Evolutionary conservation across 73 alveolate genomes (phyloP).

Genomic region (Paramecium biaurelia): DNA sequence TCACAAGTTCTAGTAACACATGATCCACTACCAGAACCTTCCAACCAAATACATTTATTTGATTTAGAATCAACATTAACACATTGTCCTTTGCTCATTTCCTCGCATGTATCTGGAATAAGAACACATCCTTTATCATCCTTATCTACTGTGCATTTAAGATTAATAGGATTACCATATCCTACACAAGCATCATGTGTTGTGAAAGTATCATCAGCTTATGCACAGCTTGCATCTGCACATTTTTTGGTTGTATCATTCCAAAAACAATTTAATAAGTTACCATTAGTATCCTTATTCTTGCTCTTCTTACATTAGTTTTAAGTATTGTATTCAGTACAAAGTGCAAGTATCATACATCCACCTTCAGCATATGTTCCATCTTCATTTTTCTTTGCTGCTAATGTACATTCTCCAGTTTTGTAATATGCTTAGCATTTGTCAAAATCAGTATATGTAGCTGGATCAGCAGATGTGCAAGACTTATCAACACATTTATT

Average conservation of each 20-base stretch:
- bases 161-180: neutral
- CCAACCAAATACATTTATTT: neutral
- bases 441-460: neutral
- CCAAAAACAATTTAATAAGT: neutral
- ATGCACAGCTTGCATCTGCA: neutral
- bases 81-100: neutral
- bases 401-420: neutral
- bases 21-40: neutral
- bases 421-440: neutral
- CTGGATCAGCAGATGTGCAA: constrained; percentile 44
- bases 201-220: neutral
- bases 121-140: neutral
- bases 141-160: neutral
- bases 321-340: neutral
- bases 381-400: neutral
- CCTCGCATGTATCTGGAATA: neutral
- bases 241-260: neutral
- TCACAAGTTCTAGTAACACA: neutral
- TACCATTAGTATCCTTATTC: neutral
- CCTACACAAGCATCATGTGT: neutral
- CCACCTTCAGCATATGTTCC: neutral
- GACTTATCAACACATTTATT: neutral
- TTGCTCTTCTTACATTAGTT: neutral
- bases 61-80: neutral
- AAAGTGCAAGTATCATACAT: neutral